Evolutionary conservation across 1,284 basidiomycete genomes (phyloP), one percentile per base, ranked within the genome.

Genomic region (Meira nashicola): DNA sequence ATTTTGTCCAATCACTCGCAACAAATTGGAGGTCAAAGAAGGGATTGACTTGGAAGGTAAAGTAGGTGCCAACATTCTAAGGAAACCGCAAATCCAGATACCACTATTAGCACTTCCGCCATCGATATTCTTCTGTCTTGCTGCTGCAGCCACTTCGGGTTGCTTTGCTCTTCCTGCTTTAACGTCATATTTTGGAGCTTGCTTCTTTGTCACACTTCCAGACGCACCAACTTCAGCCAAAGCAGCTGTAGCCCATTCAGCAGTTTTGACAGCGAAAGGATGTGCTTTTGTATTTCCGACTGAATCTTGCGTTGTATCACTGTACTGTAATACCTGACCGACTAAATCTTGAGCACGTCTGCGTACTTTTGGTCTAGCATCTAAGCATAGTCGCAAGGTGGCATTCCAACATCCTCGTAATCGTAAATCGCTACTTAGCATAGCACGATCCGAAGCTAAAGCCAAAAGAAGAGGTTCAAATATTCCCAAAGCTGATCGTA

Each of bases 301-400:
- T 25, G 39, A 9, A 23, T 17, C 40, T 17, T 37, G 28, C 8
- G 28, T 33, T 33, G 28, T 33, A 1, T 43, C 57, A 9, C 33
- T 23, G 12, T 25, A 21, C 8, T 23, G 21, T 1, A 78, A 71
- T 19, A 92, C 83, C 66, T 89, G 87, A 64, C 83, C 84, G 43
- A 98, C 84, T 21, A 90, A 84, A 69, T 96, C 92, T 58, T 89
- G 88, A 9, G 94, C 92, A 65, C 87, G 86, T 79, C 87, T 92
- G 59, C 95, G 86, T 50, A 98, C 91, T 81, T 98, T 97, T 39
- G 95, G 94, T 48, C 94, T 83, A 1, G 87, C 84, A 81, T 98
- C 94, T 53, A 92, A 82, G 68, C 86, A 88, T 53, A 97, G 81
- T 61, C 89, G 86, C 50, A 98, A 82, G 50, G 94, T 82, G 85